Percentiles rank a stretch among this genome's conserved stretches.
phyloP scores from a whole-genome alignment of 140 eudicot genomes.

The Senecio squalidus region DNA sequence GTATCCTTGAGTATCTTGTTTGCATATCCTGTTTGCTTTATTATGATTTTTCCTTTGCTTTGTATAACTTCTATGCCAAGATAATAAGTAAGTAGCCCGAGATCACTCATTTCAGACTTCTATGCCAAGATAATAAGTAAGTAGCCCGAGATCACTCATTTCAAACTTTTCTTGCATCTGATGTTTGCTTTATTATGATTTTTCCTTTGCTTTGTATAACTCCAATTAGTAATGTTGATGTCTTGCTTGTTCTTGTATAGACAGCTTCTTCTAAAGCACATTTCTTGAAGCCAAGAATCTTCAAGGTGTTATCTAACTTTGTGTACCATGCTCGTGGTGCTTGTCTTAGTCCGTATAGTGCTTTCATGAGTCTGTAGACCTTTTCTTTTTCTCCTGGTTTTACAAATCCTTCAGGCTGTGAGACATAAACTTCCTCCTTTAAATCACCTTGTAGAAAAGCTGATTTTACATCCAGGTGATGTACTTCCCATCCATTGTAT shows the following conservation, averaged over 20 bases:
- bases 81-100: too few species aligned
- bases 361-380: neutral
- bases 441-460: neutral
- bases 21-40: too few species aligned
- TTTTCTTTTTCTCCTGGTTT: neutral
- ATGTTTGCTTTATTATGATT: too few species aligned
- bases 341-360: neutral
- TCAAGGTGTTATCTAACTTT: neutral
- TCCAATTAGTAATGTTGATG: neutral
- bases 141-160: neutral
- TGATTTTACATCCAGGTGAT: neutral
- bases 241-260: neutral
- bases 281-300: neutral
- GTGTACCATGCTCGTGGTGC: constrained; percentile 2
- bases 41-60: neutral
- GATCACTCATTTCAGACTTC: too few species aligned
- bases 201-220: neutral
- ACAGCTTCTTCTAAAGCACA: neutral
- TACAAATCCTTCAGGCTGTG: neutral
- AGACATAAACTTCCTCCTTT: neutral
- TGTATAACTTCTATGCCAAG: neutral
- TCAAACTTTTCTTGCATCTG: too few species aligned
- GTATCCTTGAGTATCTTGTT: neutral
- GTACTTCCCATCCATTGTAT: neutral
- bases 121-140: neutral